Percentiles rank a stretch among this genome's conserved stretches.
phyloP scores from a whole-genome alignment of 1,139 yeast species.

The Pichia sp. region DNA sequence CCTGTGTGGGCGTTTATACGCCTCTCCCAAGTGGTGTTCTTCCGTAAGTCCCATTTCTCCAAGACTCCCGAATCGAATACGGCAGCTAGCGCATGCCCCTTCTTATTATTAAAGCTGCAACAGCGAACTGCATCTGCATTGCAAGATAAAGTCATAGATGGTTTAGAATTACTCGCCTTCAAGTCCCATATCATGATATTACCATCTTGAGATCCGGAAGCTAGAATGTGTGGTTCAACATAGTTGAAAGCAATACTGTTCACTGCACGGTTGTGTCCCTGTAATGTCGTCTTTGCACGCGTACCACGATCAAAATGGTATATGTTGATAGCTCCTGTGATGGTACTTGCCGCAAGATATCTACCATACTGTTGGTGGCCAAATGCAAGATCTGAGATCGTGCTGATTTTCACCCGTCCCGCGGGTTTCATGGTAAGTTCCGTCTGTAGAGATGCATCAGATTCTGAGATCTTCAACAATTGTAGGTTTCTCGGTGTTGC shows the following conservation, averaged over 20 bases:
- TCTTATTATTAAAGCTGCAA: constrained; percentile 53
- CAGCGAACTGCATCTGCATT: constrained; percentile 62
- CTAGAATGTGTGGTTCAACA: constrained; percentile 47
- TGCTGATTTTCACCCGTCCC: constrained; percentile 37
- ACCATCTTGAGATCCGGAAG: constrained; percentile 93
- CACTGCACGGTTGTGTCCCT: constrained; percentile 76
- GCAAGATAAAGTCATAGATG: constrained; percentile 41
- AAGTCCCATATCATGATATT: constrained; percentile 84
- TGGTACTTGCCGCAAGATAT: constrained; percentile 41
- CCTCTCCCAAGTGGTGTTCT: constrained; percentile 50
- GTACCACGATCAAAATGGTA: constrained; percentile 39
- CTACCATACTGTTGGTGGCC: constrained; percentile 38
- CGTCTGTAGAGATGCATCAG: constrained; percentile 29
- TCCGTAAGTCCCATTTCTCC: constrained; percentile 76
- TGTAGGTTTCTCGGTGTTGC: constrained; percentile 57
- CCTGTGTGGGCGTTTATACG: constrained; percentile 88
- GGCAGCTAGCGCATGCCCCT: constrained; percentile 45
- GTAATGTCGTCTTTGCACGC: constrained; percentile 38
- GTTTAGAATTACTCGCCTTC: constrained; percentile 42
- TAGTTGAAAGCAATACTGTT: constrained; percentile 70
- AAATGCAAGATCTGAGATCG: constrained; percentile 39
- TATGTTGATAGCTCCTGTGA: constrained; percentile 43
- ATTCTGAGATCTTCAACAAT: constrained; percentile 36
- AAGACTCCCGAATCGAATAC: constrained; percentile 89
- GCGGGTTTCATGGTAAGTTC: constrained; percentile 29